Evolutionary conservation across 1,284 basidiomycete genomes (phyloP).

Genomic region (Somion occarium): DNA sequence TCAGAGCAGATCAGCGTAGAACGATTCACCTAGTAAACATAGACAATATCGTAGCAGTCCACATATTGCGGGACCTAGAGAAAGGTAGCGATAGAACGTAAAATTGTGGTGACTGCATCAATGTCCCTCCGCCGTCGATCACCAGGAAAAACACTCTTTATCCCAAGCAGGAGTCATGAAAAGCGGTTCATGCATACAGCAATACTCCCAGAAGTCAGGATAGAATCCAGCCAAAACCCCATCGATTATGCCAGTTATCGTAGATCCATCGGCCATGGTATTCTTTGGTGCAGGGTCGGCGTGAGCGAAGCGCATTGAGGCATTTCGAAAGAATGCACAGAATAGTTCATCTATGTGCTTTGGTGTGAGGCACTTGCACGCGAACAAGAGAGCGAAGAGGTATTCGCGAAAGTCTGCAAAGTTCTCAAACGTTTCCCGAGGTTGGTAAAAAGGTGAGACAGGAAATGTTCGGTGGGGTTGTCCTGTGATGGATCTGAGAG

Average conservation of each 20-base stretch:
- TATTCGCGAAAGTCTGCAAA: background rate
- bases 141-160: background rate
- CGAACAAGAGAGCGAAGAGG: background rate
- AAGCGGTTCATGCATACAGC: constrained; percentile 21
- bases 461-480: background rate
- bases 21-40: too few relatives aligned
- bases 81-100: too few relatives aligned
- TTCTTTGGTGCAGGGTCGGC: constrained; percentile 24
- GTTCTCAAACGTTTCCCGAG: background rate
- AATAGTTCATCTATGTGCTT: background rate
- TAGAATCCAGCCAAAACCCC: constrained; percentile 28
- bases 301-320: constrained; percentile 19
- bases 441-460: background rate
- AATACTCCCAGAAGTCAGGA: constrained; percentile 28
- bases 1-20: too few relatives aligned
- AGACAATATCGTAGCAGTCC: too few relatives aligned
- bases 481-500: background rate
- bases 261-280: constrained; percentile 24
- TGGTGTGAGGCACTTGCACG: too few relatives aligned
- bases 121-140: background rate
- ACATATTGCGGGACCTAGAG: too few relatives aligned
- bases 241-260: constrained; percentile 26
- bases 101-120: background rate
- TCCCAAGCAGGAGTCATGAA: constrained; percentile 19
- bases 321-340: constrained; percentile 13